phyloP scores from a whole-genome alignment of 257 asterid genomes.

The Nicotiana attenuata region DNA sequence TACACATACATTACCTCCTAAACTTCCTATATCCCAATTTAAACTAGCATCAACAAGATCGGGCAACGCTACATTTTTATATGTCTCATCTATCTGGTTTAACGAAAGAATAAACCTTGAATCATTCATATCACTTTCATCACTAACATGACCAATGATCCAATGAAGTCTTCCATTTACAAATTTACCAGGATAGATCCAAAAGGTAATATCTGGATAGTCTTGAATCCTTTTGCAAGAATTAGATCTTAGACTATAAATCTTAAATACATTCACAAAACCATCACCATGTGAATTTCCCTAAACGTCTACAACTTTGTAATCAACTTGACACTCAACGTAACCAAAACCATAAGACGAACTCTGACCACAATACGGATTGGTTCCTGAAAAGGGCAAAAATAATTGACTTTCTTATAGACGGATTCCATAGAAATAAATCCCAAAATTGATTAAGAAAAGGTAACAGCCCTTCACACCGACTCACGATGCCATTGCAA shows the following conservation, averaged over 20 bases:
- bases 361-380: background rate
- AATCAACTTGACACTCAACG: background rate
- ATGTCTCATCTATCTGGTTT: background rate
- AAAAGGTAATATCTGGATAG: background rate
- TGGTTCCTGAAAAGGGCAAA: background rate
- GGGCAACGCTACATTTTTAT: background rate
- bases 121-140: background rate
- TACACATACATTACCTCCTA: constrained; percentile 7
- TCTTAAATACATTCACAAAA: background rate
- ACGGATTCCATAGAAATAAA: background rate
- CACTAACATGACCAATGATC: background rate
- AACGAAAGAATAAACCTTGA: background rate
- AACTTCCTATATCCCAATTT: background rate
- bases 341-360: background rate
- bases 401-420: background rate
- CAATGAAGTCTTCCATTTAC: background rate
- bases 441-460: no score
- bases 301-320: background rate
- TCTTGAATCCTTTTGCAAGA: background rate
- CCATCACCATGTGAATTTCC: background rate
- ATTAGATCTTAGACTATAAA: background rate
- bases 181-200: background rate
- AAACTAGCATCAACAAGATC: background rate
- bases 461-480: background rate
- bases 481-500: background rate